Base-by-base conservation (phyloP, 371 early-diverging fungal species). In the Mucor saturninus region DNA sequence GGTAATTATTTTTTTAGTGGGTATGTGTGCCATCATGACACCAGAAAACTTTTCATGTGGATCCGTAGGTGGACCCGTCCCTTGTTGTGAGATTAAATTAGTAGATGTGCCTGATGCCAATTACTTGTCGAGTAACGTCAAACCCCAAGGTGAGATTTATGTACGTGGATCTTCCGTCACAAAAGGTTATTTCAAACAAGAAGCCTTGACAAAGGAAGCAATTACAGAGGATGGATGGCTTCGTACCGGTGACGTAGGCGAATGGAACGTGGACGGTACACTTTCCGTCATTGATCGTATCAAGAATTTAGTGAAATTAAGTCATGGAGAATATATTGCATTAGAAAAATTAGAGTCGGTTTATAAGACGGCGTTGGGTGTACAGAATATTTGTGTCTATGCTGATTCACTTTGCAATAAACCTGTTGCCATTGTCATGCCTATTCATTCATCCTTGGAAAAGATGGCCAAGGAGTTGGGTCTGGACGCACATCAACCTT, bases 321-420 rank as follows among this genome's bases (percentile, higher is more conserved):
- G 73, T 49, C 82, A 88, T 61, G 98, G 97, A 65, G 98, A 98
- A 72, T 98, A 97, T 76, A 89, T 92, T 77, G 97, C 97, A 3
- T 85, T 98, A 42, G 99, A 99, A 75, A 97, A 97, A 65, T 79
- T 99, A 38, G 99, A 99, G 76, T 85, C 93, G 31, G 84, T 93
- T 8, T 97, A 96, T 87, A 91, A 91, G 72, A 83, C 86, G 50
- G 87, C 87, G 30, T 61, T 83, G 13, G 86, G 81, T 62, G 92
- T 94, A 42, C 83, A 85, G 67, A 93, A 93, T 73, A 89, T 96
- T 39, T 94, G 93, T 76, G 86, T 97, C 35, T 88, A 91, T 74
- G 97, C 90, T 21, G 90, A 96, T 68, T 79, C 91, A 9, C 77
- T 85, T 51, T 77, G 84, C 61, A 54, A 77, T 62, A 83, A 76